These are phyloP conservation scores for Cichorium intybus DNA, from an alignment of 140 eudicot species.

Conservation along the genomic window DNA sequence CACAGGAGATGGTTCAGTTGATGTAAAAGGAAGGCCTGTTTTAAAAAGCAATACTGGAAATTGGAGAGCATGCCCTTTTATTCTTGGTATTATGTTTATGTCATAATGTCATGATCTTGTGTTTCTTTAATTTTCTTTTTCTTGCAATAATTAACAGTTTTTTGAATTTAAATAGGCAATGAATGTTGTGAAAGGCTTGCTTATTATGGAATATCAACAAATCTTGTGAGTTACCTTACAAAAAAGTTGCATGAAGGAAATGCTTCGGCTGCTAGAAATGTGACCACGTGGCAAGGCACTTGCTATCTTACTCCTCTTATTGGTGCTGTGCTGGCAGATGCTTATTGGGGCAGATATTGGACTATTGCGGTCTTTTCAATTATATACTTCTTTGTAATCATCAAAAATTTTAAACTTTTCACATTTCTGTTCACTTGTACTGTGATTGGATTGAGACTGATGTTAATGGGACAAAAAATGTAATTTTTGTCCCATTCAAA, in stretches of 20 bases:
- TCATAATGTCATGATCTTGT: no score
- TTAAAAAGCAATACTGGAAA: slow-evolving; percentile 74
- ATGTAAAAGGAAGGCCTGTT: slow-evolving; percentile 60
- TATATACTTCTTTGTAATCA: slow-evolving; percentile 69
- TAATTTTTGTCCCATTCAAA: no score
- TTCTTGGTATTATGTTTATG: slow-evolving; percentile 58
- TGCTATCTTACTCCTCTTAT: slow-evolving; percentile 87
- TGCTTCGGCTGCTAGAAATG: slow-evolving; percentile 76
- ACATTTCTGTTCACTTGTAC: not conserved
- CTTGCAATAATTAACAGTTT: slow-evolving; percentile 11
- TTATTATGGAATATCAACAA: slow-evolving; percentile 82
- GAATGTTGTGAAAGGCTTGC: slow-evolving; percentile 95
- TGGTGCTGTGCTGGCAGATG: slow-evolving; percentile 91
- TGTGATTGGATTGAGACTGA: no score
- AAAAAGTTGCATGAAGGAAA: slow-evolving; percentile 77
- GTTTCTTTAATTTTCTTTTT: not conserved
- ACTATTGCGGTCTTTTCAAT: slow-evolving; percentile 76
- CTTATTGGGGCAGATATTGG: slow-evolving; percentile 96
- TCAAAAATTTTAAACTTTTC: not conserved
- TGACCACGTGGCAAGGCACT: slow-evolving; percentile 90
- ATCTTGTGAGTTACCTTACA: slow-evolving; percentile 84
- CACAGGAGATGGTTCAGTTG: slow-evolving; percentile 79
- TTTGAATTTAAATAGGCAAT: slow-evolving; percentile 45
- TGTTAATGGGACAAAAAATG: no score
- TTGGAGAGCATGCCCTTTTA: slow-evolving; percentile 87